These are phyloP conservation scores for Chenopodium suecicum DNA, from an alignment of 148 eudicot species.

Conservation along the genomic window DNA sequence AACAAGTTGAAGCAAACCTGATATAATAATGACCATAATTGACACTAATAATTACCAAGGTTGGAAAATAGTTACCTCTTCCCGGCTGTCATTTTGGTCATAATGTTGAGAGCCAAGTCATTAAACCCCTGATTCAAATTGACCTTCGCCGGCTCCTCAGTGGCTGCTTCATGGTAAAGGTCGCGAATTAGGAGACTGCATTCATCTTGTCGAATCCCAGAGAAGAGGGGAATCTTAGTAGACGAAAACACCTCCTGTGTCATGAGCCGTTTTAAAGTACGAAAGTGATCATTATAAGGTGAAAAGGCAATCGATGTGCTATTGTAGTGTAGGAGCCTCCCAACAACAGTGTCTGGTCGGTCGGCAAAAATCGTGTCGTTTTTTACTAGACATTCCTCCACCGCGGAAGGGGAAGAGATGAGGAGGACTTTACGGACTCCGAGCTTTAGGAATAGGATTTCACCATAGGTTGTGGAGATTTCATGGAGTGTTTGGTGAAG, in stretches of 20 bases:
- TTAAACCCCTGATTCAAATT: conserved; percentile 23
- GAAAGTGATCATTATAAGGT: conserved; percentile 29
- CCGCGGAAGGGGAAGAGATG: conserved; percentile 30
- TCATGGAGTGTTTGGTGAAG: conserved; percentile 22
- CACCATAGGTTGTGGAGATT: conserved; percentile 28
- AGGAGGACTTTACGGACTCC: conserved; percentile 29
- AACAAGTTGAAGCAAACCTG: no score
- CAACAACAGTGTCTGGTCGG: conserved; percentile 25
- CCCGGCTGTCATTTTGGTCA: conserved; percentile 34
- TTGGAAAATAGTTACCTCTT: conserved; percentile 24
- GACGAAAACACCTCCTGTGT: conserved; percentile 30
- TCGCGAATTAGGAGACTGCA: conserved; percentile 15
- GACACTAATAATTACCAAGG: background rate
- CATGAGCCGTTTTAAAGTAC: conserved; percentile 19
- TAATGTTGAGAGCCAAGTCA: conserved; percentile 30
- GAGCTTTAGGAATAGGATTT: conserved; percentile 23
- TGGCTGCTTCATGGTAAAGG: background rate
- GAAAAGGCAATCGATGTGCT: conserved; percentile 26
- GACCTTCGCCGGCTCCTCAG: background rate
- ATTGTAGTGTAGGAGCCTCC: conserved; percentile 25
- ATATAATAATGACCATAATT: no score
- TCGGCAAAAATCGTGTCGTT: conserved; percentile 34
- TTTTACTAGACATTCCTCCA: conserved; percentile 36
- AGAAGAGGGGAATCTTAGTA: conserved; percentile 12
- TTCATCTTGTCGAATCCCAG: conserved; percentile 25